phyloP scores from a whole-genome alignment of 345 rosid species.

The Mallotus nudiflorus region DNA sequence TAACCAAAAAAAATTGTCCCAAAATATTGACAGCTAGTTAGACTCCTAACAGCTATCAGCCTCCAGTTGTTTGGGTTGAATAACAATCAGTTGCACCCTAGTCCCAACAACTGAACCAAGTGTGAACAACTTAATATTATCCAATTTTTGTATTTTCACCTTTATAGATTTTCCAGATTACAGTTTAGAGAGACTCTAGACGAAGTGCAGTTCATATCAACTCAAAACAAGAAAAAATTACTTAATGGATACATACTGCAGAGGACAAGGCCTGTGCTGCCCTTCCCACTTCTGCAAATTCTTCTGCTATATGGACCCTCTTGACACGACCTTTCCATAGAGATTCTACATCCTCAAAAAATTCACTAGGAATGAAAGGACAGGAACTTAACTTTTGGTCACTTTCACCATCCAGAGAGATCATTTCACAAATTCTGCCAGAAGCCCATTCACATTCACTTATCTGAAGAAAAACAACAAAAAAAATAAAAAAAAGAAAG shows the following conservation, averaged over 20 bases:
- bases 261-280: constrained; percentile 68
- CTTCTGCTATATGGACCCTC: constrained; percentile 70
- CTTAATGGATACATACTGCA: constrained; percentile 51
- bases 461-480: constrained; percentile 43
- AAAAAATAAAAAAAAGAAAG: neutral
- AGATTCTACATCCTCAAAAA: constrained; percentile 89
- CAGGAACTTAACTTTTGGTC: constrained; percentile 49
- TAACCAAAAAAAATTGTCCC: neutral
- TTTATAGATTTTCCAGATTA: neutral
- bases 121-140: neutral
- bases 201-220: too few relatives aligned
- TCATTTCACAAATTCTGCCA: constrained; percentile 62
- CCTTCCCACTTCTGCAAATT: constrained; percentile 58
- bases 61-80: neutral
- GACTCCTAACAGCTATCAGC: neutral
- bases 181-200: too few relatives aligned
- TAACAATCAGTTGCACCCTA: neutral
- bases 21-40: neutral
- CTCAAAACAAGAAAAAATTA: constrained; percentile 14
- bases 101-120: neutral
- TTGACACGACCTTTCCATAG: constrained; percentile 87
- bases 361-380: constrained; percentile 61
- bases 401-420: constrained; percentile 64
- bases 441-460: constrained; percentile 75
- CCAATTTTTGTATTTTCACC: neutral